phyloP scores from a whole-genome alignment of 2,329 filamentous ascomycete species.

The Pseudogymnoascus sp. region DNA sequence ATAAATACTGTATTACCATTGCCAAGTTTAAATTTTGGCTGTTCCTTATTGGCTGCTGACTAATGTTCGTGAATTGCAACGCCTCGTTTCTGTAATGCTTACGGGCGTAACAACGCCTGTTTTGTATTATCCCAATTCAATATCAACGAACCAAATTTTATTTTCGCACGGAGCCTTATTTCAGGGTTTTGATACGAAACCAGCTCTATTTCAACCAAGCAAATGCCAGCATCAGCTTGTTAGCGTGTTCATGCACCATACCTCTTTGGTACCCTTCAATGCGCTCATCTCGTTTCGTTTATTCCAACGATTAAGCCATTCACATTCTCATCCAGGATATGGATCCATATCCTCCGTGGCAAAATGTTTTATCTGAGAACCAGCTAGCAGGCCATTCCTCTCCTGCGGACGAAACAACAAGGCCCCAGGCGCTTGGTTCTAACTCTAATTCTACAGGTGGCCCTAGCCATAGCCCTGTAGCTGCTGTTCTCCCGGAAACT shows the following conservation, averaged over 20 bases:
- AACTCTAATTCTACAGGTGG: background rate
- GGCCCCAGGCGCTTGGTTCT: background rate
- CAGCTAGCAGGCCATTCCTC: background rate
- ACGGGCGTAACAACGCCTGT: slow-evolving; percentile 2
- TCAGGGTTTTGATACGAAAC: background rate
- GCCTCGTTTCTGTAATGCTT: background rate
- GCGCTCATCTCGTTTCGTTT: background rate
- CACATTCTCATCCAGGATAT: background rate
- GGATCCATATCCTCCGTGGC: background rate
- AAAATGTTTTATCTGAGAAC: background rate
- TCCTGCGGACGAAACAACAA: background rate
- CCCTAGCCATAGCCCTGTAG: background rate
- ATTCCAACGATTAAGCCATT: background rate
- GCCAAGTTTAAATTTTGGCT: background rate
- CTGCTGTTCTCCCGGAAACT: background rate
- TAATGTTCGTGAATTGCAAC: background rate
- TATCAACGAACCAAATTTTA: background rate
- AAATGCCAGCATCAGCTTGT: background rate
- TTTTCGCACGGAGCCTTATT: background rate
- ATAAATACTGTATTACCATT: slow-evolving; percentile 2
- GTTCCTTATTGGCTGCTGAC: background rate
- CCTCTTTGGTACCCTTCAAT: background rate
- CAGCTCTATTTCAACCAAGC: background rate
- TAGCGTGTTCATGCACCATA: background rate
- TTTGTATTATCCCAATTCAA: background rate